Conservation (phyloP, 2,329 filamentous ascomycete genomes). For the Hypoxylon sp. region DNA sequence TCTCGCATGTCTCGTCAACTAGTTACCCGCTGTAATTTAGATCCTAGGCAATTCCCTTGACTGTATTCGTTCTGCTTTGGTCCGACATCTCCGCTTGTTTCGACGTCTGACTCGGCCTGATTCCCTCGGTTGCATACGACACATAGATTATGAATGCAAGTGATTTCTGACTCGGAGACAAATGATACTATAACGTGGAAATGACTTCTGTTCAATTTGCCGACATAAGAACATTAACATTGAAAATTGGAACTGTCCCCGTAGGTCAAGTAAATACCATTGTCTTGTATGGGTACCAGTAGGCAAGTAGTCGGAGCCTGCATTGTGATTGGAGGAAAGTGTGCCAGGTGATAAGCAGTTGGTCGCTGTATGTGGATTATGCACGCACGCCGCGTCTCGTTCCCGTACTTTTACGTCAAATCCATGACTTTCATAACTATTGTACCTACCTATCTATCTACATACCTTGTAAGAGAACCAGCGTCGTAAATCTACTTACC, state of each 20-base stretch:
- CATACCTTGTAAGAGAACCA: neutral
- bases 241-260: neutral
- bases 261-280: neutral
- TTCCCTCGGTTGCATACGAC: constrained; percentile 55
- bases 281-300: neutral
- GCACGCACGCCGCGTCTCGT: constrained; percentile 3
- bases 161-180: constrained; percentile 37
- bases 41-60: constrained; percentile 69
- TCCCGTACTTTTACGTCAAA: neutral
- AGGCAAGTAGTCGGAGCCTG: constrained; percentile 3
- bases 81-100: constrained; percentile 54
- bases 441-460: constrained; percentile 1
- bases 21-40: constrained; percentile 73
- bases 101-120: constrained; percentile 46
- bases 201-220: neutral
- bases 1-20: constrained; percentile 62
- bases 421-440: neutral
- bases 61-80: constrained; percentile 56
- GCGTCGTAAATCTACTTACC: neutral
- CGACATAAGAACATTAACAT: neutral
- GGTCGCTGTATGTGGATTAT: constrained; percentile 6
- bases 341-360: constrained; percentile 35
- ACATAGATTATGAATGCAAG: constrained; percentile 55
- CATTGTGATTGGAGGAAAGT: constrained; percentile 14
- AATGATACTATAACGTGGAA: constrained; percentile 38